Base-by-base conservation (phyloP, 164 flowering plant species). In the Chloranthus sessilifolius region DNA sequence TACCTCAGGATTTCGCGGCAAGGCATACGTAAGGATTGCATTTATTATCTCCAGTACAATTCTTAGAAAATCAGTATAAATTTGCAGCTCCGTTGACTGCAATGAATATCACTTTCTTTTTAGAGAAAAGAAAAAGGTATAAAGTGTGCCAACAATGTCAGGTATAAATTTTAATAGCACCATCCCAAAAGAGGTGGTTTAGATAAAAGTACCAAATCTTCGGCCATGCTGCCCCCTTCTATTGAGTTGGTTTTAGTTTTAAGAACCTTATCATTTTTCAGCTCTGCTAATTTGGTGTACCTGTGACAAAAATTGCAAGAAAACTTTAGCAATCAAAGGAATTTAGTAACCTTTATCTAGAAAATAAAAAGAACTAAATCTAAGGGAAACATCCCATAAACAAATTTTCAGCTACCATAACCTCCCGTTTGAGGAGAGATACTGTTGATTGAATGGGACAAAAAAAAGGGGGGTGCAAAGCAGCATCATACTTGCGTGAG, bases 1-100 rank as follows among this genome's bases (percentile, higher is more conserved):
- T 79, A 92, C 95, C 94, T 92, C 99, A 49, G 96, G 96, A 74
- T 88, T 88, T 26, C 89, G 70, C 3, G 96, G 96, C 62, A 92
- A 50, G 3, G 98, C 94, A 76, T 88, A 92, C 5, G 94, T 82
- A 62, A 92, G 68, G 45, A 82, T 92, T 19, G 96, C 85, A 72
- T 92, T 92, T 43, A 88, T 47, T 58, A 88, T 88, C 69, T 92
- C 98, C 58, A 92, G 85, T 21, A 92, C 98, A 68, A 88, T 82
- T 58, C 91, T 75, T 58, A 92, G 58, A 68, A 92, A 92, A 64
- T 92, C 96, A 0, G 95, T 85, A 55, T 88, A 92, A 23, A 92
- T 76, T 55, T 92, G 88, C 65, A 88, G 61, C 65, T 92, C 98
- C 19, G 85, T 64, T 37, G 92, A 67, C 98, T 92, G 88, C 74